Conservation (phyloP, 441 rosid species). For the Mallotus japonicus region DNA sequence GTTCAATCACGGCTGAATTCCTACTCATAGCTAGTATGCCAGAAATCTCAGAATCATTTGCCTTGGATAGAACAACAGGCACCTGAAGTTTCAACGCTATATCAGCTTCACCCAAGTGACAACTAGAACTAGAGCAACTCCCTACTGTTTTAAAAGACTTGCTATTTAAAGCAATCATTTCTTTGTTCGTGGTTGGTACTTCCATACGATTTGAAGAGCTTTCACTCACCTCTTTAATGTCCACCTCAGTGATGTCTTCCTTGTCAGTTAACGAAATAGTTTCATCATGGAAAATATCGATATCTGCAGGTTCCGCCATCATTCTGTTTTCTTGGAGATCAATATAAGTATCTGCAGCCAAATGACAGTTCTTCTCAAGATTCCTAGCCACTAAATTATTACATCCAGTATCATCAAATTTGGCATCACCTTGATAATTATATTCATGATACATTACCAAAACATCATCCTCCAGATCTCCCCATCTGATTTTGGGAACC, state of each 20-base stretch:
- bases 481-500: constrained; percentile 59
- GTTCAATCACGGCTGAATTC: constrained; percentile 22
- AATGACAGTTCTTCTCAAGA: constrained; percentile 28
- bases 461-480: constrained; percentile 56
- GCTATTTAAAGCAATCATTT: constrained; percentile 23
- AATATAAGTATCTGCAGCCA: constrained; percentile 24
- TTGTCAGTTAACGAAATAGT: constrained; percentile 23
- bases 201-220: constrained; percentile 28
- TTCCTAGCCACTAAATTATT: constrained; percentile 29
- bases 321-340: constrained; percentile 26
- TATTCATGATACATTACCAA: constrained; percentile 33
- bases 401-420: constrained; percentile 33
- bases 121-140: constrained; percentile 18
- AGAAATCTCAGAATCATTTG: constrained; percentile 24
- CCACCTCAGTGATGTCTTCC: constrained; percentile 29
- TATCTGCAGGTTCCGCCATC: constrained; percentile 24
- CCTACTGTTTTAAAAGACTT: constrained; percentile 24
- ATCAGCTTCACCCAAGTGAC: constrained; percentile 31
- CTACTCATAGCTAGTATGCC: constrained; percentile 21
- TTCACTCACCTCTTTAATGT: constrained; percentile 27
- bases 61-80: constrained; percentile 25
- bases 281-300: constrained; percentile 20
- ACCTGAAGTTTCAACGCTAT: constrained; percentile 27
- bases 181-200: constrained; percentile 19
- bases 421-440: constrained; percentile 33